phyloP scores from a whole-genome alignment of 164 flowering plant genomes.

The Dillenia turbinata region DNA sequence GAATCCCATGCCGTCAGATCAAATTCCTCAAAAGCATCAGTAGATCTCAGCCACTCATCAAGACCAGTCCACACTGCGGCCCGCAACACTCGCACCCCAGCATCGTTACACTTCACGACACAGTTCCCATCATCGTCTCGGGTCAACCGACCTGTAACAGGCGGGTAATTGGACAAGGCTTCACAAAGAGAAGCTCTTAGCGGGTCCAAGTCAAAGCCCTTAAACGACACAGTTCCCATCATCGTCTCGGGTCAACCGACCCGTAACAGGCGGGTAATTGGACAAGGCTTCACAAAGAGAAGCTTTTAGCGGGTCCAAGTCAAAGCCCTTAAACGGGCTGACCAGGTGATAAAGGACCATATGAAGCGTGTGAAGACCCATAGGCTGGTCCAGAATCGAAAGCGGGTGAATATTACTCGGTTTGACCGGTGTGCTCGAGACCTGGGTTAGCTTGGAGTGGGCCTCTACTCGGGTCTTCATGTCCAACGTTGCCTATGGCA shows the following conservation, averaged over 20 bases:
- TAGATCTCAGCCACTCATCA: conserved; percentile 73
- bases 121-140: conserved; percentile 44
- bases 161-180: conserved; percentile 42
- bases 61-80: conserved; percentile 46
- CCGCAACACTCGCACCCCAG: conserved; percentile 55
- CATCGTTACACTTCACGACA: conserved; percentile 67
- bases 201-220: conserved; percentile 22
- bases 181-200: conserved; percentile 42
- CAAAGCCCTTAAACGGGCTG: conserved; percentile 14
- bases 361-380: conserved; percentile 57
- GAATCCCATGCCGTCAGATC: conserved; percentile 61
- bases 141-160: conserved; percentile 58
- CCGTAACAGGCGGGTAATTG: conserved; percentile 52
- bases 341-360: conserved; percentile 51
- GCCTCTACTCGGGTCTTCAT: conserved; percentile 25
- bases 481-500: conserved; percentile 6
- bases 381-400: conserved; percentile 46
- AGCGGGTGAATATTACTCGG: conserved; percentile 42
- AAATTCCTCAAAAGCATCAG: conserved; percentile 40
- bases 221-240: conserved; percentile 57
- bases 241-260: conserved; percentile 41
- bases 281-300: conserved; percentile 43
- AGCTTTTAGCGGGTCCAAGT: conserved; percentile 29
- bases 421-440: conserved; percentile 49
- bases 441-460: conserved; percentile 47